These are phyloP conservation scores for Adansonia madagascariensis DNA, from an alignment of 441 rosid species.

Conservation along the genomic window DNA sequence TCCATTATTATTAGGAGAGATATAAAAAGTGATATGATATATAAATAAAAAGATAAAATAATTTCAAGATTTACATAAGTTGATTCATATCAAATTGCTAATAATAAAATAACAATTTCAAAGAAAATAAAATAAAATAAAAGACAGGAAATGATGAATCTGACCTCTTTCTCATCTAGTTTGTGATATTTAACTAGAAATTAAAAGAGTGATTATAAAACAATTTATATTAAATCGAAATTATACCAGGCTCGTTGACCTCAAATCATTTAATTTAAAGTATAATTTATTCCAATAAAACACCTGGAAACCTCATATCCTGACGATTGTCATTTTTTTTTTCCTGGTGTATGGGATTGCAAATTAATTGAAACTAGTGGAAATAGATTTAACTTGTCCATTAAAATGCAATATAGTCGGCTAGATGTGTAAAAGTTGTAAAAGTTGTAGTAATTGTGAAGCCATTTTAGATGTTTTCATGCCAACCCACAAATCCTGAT, in stretches of 20 bases:
- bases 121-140: too few species aligned
- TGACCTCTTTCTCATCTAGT: not conserved
- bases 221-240: not conserved
- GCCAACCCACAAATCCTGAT: not conserved
- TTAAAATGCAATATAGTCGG: not conserved
- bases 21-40: not conserved
- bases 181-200: not conserved
- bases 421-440: not conserved
- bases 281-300: too few species aligned
- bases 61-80: too few species aligned
- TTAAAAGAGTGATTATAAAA: not conserved
- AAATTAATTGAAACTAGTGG: not conserved
- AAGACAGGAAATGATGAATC: not conserved
- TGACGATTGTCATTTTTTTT: not conserved
- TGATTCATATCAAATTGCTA: not conserved
- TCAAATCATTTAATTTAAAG: not conserved
- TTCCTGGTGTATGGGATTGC: too few species aligned
- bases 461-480: not conserved
- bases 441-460: slow-evolving; percentile 19
- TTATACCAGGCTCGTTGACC: not conserved
- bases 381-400: not conserved
- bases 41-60: not conserved
- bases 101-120: not conserved
- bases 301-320: not conserved
- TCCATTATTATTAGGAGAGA: not conserved